Conservation (phyloP, 176 grass and related monocot genomes). For the Canna indica region DNA sequence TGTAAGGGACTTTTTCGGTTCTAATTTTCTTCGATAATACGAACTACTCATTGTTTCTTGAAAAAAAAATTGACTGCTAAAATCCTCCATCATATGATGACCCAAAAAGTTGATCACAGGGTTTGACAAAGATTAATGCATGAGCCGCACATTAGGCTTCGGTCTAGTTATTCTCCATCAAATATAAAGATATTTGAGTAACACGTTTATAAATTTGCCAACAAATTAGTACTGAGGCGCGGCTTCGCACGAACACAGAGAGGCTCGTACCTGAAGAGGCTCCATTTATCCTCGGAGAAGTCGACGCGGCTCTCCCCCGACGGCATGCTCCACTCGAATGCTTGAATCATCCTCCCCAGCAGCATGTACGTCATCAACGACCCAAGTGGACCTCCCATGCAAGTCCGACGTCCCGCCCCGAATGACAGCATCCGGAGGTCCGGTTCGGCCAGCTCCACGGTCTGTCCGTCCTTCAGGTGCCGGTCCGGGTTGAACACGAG, state of each 20-base stretch:
- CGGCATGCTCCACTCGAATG: slow-evolving; percentile 25
- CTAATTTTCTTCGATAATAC: too few species aligned
- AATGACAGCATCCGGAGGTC: slow-evolving; percentile 32
- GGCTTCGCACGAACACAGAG: slow-evolving; percentile 8
- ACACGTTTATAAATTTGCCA: not conserved
- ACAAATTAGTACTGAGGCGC: slow-evolving; percentile 3
- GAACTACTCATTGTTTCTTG: too few species aligned
- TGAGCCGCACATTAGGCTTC: too few species aligned
- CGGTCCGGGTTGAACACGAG: slow-evolving; percentile 17
- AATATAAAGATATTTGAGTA: too few species aligned
- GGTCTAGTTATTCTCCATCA: too few species aligned
- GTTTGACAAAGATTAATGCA: too few species aligned
- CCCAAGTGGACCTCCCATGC: slow-evolving; percentile 19
- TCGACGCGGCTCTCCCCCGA: slow-evolving; percentile 1
- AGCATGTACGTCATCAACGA: slow-evolving; percentile 22
- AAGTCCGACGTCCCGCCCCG: slow-evolving; percentile 14
- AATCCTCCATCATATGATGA: too few species aligned
- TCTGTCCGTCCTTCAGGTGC: not conserved
- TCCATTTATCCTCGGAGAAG: slow-evolving; percentile 8
- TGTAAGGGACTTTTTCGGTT: too few species aligned
- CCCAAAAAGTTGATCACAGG: too few species aligned
- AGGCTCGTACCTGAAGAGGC: slow-evolving; percentile 5
- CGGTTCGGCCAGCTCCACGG: slow-evolving; percentile 20
- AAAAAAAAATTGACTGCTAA: too few species aligned
- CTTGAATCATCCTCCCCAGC: slow-evolving; percentile 28